These are phyloP conservation scores for Tricholoma flavovirens DNA, from an alignment of 768 basidiomycete genomes.

Conservation along the genomic window DNA sequence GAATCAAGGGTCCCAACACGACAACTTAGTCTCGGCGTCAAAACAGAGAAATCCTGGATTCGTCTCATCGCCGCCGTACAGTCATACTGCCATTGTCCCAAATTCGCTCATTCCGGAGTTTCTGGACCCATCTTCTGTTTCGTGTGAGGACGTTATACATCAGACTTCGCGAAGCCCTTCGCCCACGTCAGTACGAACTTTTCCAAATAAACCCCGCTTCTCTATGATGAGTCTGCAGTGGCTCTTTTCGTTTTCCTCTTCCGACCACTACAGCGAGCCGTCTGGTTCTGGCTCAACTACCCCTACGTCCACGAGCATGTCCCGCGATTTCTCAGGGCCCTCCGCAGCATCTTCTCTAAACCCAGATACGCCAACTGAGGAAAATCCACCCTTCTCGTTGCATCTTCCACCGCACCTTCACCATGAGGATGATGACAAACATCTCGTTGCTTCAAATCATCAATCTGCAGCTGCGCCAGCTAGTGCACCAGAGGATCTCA, in stretches of 20 bases:
- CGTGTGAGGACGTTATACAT: slow-evolving; percentile 12
- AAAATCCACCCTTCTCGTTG: background rate
- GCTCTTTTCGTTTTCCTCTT: slow-evolving; percentile 31
- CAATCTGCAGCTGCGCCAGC: background rate
- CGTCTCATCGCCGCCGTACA: background rate
- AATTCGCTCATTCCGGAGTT: background rate
- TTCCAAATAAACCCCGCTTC: slow-evolving; percentile 28
- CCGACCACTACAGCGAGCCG: slow-evolving; percentile 8
- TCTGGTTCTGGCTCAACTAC: slow-evolving; percentile 1
- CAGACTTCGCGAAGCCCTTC: slow-evolving; percentile 23
- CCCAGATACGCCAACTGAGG: slow-evolving; percentile 16
- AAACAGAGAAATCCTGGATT: background rate
- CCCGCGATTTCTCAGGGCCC: slow-evolving; percentile 20
- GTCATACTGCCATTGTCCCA: background rate
- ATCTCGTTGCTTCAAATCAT: background rate
- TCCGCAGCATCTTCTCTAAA: slow-evolving; percentile 14
- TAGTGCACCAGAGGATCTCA: slow-evolving; percentile 31
- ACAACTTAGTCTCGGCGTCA: background rate
- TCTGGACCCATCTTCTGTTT: slow-evolving; percentile 8
- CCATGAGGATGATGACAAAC: background rate
- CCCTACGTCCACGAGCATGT: slow-evolving; percentile 18
- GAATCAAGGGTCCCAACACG: background rate
- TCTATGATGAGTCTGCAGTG: slow-evolving; percentile 34
- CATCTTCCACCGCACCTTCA: background rate
- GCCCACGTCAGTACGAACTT: slow-evolving; percentile 26